Conservation (phyloP, 495 filamentous ascomycete species). For the Penicillium dipodomyicola region DNA sequence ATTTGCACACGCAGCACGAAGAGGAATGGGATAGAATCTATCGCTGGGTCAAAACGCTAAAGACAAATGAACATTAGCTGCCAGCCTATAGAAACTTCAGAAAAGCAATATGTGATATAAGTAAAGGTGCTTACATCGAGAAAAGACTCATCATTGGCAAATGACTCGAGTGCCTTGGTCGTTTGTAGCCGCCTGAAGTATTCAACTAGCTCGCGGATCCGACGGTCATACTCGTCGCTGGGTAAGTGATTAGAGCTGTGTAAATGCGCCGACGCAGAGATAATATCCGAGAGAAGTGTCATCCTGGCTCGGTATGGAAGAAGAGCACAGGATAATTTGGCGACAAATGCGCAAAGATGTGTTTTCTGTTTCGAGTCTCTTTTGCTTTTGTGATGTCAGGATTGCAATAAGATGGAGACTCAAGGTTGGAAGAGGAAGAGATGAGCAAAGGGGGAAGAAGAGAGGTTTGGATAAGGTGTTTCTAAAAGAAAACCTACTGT, state of each 20-base stretch:
- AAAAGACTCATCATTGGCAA: conserved; percentile 20
- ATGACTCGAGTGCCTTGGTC: conserved; percentile 16
- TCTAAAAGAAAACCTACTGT: not conserved
- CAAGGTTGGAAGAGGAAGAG: not conserved
- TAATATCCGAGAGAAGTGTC: conserved; percentile 16
- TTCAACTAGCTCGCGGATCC: conserved; percentile 29
- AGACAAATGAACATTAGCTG: conserved; percentile 4
- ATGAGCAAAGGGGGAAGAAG: not conserved
- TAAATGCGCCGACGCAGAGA: conserved; percentile 16
- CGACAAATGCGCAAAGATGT: not conserved
- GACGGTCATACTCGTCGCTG: conserved; percentile 31
- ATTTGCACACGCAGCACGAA: conserved; percentile 39
- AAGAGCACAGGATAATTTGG: conserved; percentile 5
- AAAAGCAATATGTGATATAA: not conserved
- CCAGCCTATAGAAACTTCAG: no score
- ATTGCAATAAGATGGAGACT: not conserved
- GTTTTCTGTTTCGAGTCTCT: not conserved
- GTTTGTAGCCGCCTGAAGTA: conserved; percentile 24
- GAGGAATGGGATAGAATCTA: conserved; percentile 45
- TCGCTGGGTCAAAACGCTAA: conserved; percentile 43
- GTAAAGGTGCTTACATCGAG: conserved; percentile 31
- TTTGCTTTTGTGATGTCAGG: not conserved
- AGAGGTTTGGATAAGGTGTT: not conserved
- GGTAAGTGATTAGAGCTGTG: conserved; percentile 8
- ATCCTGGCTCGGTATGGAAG: conserved; percentile 6